These are phyloP conservation scores for Spatholobus suberectus DNA, from an alignment of 306 rosid species.

Conservation along the genomic window DNA sequence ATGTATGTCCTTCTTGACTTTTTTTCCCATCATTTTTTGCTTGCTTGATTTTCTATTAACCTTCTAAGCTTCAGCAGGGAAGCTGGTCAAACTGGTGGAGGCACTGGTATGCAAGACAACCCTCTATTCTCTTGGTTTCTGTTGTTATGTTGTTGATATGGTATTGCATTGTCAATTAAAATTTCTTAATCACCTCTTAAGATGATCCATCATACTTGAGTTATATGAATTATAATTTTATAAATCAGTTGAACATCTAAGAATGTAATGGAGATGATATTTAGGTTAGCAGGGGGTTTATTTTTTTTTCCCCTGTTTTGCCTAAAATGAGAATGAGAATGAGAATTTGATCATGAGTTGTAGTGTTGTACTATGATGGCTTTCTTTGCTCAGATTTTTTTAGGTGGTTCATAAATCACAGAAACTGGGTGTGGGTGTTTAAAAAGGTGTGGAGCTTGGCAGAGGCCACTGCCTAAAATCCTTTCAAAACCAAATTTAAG, in stretches of 20 bases:
- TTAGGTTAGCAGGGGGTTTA: neutral
- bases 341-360: neutral
- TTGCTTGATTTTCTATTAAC: constrained; percentile 36
- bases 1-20: neutral
- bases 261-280: constrained; percentile 3
- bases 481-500: constrained; percentile 3
- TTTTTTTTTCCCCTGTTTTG: neutral
- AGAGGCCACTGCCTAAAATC: neutral
- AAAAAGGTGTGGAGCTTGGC: neutral
- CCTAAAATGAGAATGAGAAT: neutral
- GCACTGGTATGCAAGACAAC: constrained; percentile 45
- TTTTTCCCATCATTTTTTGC: neutral
- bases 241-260: neutral
- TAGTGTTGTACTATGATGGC: neutral
- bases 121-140: constrained; percentile 24
- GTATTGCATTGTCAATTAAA: constrained; percentile 25
- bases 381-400: neutral
- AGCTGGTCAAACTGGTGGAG: constrained; percentile 53
- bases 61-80: constrained; percentile 45
- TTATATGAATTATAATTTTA: constrained; percentile 25
- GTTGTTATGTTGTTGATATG: constrained; percentile 10
- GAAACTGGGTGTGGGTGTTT: constrained; percentile 23
- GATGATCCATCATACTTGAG: constrained; percentile 5
- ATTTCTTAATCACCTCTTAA: constrained; percentile 23
- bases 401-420: constrained; percentile 14